Conservation (phyloP, 2,329 filamentous ascomycete genomes). For the Aureobasidium sp. region DNA sequence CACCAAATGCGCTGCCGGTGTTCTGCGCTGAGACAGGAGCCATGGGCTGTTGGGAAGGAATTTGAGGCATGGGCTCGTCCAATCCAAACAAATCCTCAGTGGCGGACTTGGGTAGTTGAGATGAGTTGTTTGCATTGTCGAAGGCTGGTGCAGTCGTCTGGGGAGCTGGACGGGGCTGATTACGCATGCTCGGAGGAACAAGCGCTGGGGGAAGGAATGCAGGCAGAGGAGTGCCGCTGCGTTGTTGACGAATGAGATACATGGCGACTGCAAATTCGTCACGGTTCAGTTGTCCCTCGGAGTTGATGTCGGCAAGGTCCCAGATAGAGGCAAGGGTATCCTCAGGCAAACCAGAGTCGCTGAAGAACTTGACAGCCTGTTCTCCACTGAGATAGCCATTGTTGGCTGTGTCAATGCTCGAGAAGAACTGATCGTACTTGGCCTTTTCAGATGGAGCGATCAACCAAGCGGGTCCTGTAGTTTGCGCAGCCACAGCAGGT, state of each 20-base stretch:
- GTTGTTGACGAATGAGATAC: conserved; percentile 89
- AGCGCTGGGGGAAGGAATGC: conserved; percentile 71
- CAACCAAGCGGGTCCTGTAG: conserved; percentile 66
- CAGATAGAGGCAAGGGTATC: conserved; percentile 89
- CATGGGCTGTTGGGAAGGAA: conserved; percentile 35
- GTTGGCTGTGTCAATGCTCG: conserved; percentile 70
- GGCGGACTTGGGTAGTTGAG: conserved; percentile 63
- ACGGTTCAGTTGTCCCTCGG: conserved; percentile 72
- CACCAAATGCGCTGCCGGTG: conserved; percentile 58
- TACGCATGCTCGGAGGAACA: conserved; percentile 79
- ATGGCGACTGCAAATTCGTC: conserved; percentile 97
- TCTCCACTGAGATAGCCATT: conserved; percentile 86
- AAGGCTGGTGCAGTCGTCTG: conserved; percentile 48
- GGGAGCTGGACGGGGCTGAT: conserved; percentile 44
- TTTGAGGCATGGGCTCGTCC: conserved; percentile 58
- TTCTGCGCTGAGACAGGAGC: conserved; percentile 55
- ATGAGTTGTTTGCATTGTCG: conserved; percentile 39
- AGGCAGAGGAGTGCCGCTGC: conserved; percentile 64
- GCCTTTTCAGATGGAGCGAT: conserved; percentile 77
- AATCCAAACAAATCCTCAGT: conserved; percentile 91
- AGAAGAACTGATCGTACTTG: conserved; percentile 81
- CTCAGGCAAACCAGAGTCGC: conserved; percentile 82
- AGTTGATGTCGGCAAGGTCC: conserved; percentile 93
- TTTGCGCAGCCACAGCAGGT: conserved; percentile 44
- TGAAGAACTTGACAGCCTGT: conserved; percentile 89